Conservation (phyloP, 2,329 filamentous ascomycete species). For the Fusarium chuoi region DNA sequence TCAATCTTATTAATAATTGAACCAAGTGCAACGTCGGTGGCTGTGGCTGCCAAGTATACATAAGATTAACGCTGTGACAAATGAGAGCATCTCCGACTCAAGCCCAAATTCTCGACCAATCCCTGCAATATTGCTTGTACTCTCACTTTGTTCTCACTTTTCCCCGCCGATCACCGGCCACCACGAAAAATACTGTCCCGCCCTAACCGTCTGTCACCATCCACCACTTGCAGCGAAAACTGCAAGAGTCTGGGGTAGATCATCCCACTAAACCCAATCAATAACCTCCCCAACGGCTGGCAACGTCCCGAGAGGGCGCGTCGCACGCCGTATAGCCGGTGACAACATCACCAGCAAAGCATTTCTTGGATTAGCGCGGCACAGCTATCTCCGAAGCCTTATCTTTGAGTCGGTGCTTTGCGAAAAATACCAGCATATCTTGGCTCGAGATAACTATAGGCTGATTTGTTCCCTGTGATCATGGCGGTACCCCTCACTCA, state of each 20-base stretch:
- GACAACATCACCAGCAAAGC: background rate
- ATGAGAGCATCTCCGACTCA: background rate
- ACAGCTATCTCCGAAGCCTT: slow-evolving; percentile 10
- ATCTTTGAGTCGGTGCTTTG: background rate
- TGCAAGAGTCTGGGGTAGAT: slow-evolving; percentile 7
- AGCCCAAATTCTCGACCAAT: background rate
- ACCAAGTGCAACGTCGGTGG: background rate
- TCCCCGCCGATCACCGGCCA: slow-evolving; percentile 7
- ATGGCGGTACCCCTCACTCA: slow-evolving; percentile 21
- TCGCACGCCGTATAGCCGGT: background rate
- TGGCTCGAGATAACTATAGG: slow-evolving; percentile 8
- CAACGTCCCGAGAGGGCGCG: background rate
- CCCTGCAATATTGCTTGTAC: too few relatives aligned
- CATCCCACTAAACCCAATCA: background rate
- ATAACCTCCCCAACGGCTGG: background rate
- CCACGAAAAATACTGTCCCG: background rate
- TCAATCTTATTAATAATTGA: background rate
- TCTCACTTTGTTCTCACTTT: background rate
- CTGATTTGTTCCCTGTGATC: slow-evolving; percentile 12
- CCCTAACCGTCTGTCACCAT: background rate
- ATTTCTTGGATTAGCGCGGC: background rate
- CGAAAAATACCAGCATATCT: slow-evolving; percentile 1
- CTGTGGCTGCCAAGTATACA: background rate
- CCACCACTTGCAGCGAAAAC: background rate
- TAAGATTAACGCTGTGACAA: background rate